Conservation (phyloP, 2,329 filamentous ascomycete species). For the Penicillium sp. region DNA sequence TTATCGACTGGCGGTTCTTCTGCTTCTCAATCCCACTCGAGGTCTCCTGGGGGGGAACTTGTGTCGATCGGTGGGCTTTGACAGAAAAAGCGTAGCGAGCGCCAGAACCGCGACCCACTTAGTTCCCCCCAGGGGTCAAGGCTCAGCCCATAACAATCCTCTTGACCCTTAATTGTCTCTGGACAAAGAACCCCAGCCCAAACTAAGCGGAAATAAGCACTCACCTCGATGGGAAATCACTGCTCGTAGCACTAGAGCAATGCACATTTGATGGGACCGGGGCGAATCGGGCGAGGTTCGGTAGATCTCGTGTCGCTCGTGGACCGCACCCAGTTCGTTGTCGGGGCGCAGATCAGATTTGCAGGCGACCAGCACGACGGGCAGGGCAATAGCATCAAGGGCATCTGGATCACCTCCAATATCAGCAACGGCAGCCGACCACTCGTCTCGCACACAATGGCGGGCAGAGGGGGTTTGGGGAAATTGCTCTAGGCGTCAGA, state of each 20-base stretch:
- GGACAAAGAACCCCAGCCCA: neutral
- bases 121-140: constrained; percentile 22
- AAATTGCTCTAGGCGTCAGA: constrained; percentile 21
- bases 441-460: too few species aligned
- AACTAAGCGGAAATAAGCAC: constrained; percentile 29
- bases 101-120: constrained; percentile 30
- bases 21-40: too few species aligned
- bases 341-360: constrained; percentile 80
- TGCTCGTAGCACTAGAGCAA: constrained; percentile 70
- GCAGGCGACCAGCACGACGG: constrained; percentile 77
- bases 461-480: constrained; percentile 10
- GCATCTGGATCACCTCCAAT: constrained; percentile 56
- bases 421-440: too few species aligned
- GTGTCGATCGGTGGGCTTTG: constrained; percentile 25
- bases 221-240: constrained; percentile 69
- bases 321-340: constrained; percentile 69
- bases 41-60: constrained; percentile 5
- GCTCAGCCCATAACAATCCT: constrained; percentile 12
- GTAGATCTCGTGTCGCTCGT: constrained; percentile 68
- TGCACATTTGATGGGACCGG: constrained; percentile 70
- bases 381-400: constrained; percentile 68
- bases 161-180: constrained; percentile 5
- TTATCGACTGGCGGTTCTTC: too few species aligned
- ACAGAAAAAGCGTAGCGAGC: constrained; percentile 26
- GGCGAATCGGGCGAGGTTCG: constrained; percentile 68